Conservation (phyloP, 2,329 filamentous ascomycete genomes). For the Furcasterigmium sp. region DNA sequence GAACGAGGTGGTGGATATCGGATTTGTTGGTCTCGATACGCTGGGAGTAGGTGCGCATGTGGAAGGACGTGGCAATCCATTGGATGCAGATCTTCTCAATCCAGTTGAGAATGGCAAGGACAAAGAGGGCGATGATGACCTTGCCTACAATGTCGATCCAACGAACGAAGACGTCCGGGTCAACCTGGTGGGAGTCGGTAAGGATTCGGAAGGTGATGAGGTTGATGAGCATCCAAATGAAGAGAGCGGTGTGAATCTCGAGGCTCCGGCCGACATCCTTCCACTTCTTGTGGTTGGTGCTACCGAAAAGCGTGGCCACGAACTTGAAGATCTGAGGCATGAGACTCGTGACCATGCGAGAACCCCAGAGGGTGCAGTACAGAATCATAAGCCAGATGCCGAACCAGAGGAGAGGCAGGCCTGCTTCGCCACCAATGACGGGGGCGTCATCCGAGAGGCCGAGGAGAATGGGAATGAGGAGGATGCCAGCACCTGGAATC, state of each 20-base stretch:
- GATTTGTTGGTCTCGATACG: conserved; percentile 91
- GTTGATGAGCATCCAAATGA: conserved; percentile 87
- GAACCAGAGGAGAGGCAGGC: conserved; percentile 81
- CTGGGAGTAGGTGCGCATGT: conserved; percentile 83
- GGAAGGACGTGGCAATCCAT: conserved; percentile 90
- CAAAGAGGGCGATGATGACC: conserved; percentile 79
- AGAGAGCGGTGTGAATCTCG: conserved; percentile 78
- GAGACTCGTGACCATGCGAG: conserved; percentile 46
- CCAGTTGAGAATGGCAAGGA: conserved; percentile 74
- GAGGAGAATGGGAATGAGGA: conserved; percentile 41
- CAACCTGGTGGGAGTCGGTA: conserved; percentile 56
- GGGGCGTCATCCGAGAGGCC: conserved; percentile 33
- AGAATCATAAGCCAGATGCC: conserved; percentile 92
- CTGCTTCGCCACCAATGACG: conserved; percentile 60
- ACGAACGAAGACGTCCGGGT: conserved; percentile 15
- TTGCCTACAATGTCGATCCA: conserved; percentile 84
- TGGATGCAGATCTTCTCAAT: conserved; percentile 92
- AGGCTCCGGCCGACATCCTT: conserved; percentile 80
- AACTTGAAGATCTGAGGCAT: conserved; percentile 41
- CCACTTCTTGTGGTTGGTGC: conserved; percentile 91
- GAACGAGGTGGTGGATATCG: conserved; percentile 61
- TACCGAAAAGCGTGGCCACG: conserved; percentile 66
- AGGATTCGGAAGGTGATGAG: conserved; percentile 83
- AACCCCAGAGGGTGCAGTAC: conserved; percentile 87
- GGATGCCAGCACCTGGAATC: conserved; percentile 36